A percentile compares a stretch with the other conserved stretches of the same genome.
Conservation (phyloP, 2,329 filamentous ascomycete species). For the Colletotrichum lini region DNA sequence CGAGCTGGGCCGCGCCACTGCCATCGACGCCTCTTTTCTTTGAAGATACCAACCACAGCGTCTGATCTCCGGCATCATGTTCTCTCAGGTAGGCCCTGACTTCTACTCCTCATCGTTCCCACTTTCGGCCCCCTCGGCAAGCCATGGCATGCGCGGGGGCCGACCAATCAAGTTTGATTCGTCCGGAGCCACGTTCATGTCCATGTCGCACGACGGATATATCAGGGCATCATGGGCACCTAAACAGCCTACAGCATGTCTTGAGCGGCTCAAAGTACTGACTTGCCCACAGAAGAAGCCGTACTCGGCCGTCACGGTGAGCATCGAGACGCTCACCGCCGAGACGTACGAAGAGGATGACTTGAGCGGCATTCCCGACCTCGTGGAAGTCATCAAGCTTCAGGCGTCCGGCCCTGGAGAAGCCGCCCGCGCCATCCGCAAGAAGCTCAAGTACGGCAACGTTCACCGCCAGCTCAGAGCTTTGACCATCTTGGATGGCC, state of each 20-base stretch:
- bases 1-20: constrained; percentile 2
- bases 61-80: constrained; percentile 11
- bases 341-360: constrained; percentile 94
- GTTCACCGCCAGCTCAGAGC: constrained; percentile 93
- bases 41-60: background rate
- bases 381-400: constrained; percentile 93
- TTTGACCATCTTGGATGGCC: constrained; percentile 88
- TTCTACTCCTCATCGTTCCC: constrained; percentile 4
- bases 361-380: constrained; percentile 89
- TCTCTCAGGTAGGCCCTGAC: constrained; percentile 28
- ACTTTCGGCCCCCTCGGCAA: background rate
- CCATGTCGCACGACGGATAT: background rate
- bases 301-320: constrained; percentile 93
- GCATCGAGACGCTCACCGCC: constrained; percentile 90
- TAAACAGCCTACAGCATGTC: background rate
- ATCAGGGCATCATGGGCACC: background rate
- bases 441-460: constrained; percentile 99
- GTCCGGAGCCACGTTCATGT: background rate
- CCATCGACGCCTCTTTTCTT: background rate
- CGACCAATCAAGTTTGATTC: background rate
- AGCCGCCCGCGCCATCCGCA: constrained; percentile 91
- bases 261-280: constrained; percentile 2
- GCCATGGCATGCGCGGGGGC: constrained; percentile 1
- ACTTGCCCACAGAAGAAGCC: constrained; percentile 70
- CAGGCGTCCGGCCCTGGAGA: constrained; percentile 90